A percentile compares a stretch with the other conserved stretches of the same genome.
Evolutionary conservation across 2,329 filamentous ascomycete genomes (phyloP).

Genomic region (Fonsecaea pedrosoi): DNA sequence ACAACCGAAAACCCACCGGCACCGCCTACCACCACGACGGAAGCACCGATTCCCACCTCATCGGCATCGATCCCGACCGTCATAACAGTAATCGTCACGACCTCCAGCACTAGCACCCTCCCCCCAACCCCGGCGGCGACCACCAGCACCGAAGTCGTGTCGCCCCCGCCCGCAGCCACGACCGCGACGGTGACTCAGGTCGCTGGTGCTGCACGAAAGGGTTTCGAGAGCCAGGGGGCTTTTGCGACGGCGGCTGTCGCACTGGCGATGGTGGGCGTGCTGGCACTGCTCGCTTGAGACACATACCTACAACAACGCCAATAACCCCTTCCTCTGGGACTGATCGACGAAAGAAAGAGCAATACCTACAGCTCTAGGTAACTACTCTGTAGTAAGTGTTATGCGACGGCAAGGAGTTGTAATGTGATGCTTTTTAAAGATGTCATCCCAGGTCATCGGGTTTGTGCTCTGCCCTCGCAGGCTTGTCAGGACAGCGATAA

Average conservation of each 20-base stretch:
- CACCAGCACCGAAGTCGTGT: neutral
- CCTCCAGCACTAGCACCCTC: neutral
- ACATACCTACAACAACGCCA: neutral
- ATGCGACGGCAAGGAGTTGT: too few species aligned
- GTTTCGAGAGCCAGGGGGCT: neutral
- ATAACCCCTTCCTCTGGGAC: too few species aligned
- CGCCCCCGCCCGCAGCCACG: neutral
- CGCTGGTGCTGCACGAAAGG: neutral
- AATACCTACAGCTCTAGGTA: too few species aligned
- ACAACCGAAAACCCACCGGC: neutral
- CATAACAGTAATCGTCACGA: neutral
- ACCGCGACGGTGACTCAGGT: neutral
- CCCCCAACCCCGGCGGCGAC: neutral
- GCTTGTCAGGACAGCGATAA: too few species aligned
- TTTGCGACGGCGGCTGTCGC: neutral
- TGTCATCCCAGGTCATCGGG: too few species aligned
- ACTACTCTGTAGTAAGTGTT: too few species aligned
- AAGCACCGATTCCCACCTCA: neutral
- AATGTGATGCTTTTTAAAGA: too few species aligned
- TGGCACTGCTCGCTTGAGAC: neutral
- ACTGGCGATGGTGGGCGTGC: neutral
- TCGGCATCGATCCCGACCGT: neutral
- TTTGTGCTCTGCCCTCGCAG: too few species aligned
- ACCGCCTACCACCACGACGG: neutral
- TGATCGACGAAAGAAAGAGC: neutral